These are phyloP conservation scores for Arthrobotrys pseudoclavata DNA, from an alignment of 2,329 filamentous ascomycete species.

Conservation along the genomic window DNA sequence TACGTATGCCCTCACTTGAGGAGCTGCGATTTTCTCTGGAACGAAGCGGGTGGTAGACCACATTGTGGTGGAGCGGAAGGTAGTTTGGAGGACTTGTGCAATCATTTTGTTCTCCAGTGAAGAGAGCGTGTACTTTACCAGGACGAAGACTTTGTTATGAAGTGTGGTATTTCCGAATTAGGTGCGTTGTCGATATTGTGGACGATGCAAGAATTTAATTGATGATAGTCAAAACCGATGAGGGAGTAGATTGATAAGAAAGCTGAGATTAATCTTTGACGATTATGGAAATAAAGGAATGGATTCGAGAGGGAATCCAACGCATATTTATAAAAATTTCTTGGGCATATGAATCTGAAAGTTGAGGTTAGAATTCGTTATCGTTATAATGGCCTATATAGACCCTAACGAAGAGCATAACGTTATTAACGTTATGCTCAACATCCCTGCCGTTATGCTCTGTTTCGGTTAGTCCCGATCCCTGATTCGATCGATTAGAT, in stretches of 20 bases:
- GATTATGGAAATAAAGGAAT: not conserved
- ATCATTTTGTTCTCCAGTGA: slow-evolving; percentile 26
- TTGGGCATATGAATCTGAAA: not conserved
- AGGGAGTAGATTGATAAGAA: not conserved
- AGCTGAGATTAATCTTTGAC: not conserved
- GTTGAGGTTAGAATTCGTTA: not conserved
- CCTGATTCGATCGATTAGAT: not conserved
- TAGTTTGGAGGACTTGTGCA: slow-evolving; percentile 24
- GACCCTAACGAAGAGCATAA: slow-evolving; percentile 32
- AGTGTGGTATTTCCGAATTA: slow-evolving; percentile 18
- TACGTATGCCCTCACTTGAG: slow-evolving; percentile 32
- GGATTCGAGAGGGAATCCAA: not conserved
- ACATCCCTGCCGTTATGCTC: slow-evolving; percentile 26
- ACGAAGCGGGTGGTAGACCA: slow-evolving; percentile 16
- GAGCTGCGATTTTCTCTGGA: not conserved
- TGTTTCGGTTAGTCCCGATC: slow-evolving; percentile 5
- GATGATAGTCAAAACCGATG: too few relatives aligned
- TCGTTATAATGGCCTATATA: not conserved
- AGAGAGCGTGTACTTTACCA: too few relatives aligned
- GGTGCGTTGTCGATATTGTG: not conserved
- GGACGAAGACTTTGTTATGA: not conserved
- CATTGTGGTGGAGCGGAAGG: slow-evolving; percentile 8
- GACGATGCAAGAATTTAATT: not conserved
- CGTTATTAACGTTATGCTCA: slow-evolving; percentile 53
- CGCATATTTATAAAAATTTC: slow-evolving; percentile 6